A percentile compares a stretch with the other conserved stretches of the same genome.
Evolutionary conservation across 495 filamentous ascomycete genomes (phyloP).

Genomic region (Penicillium pancosmium): DNA sequence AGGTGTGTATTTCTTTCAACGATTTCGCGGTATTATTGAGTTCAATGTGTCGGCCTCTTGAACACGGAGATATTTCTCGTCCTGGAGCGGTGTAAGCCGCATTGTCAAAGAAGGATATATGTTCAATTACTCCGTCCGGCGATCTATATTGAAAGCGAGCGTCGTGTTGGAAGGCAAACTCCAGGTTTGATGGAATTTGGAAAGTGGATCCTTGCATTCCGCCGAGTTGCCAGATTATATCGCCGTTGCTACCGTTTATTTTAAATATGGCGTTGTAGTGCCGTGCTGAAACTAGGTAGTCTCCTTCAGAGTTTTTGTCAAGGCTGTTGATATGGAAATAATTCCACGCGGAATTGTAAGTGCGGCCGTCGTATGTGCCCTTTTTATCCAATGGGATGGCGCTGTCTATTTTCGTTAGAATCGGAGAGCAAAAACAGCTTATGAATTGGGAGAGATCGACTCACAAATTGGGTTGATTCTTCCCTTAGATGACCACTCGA

Average conservation of each 20-base stretch:
- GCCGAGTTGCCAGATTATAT: conserved; percentile 53
- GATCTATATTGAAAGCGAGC: conserved; percentile 43
- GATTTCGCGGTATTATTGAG: conserved; percentile 43
- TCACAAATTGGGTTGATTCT: conserved; percentile 37
- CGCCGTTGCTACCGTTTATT: conserved; percentile 52
- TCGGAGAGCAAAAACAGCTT: not conserved
- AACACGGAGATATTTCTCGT: conserved; percentile 22
- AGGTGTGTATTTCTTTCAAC: conserved; percentile 34
- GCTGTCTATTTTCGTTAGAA: conserved; percentile 41
- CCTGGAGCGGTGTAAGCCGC: conserved; percentile 16
- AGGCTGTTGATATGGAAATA: conserved; percentile 59
- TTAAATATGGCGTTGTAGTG: conserved; percentile 41
- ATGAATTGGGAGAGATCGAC: conserved; percentile 1
- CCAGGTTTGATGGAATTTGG: conserved; percentile 24
- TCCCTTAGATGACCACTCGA: conserved; percentile 39
- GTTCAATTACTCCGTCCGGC: conserved; percentile 36
- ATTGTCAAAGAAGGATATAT: conserved; percentile 52
- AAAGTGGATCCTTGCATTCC: conserved; percentile 30
- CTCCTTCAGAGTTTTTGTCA: conserved; percentile 49
- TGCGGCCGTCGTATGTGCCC: conserved; percentile 33
- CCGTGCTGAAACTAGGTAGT: conserved; percentile 55
- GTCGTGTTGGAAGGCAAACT: conserved; percentile 55
- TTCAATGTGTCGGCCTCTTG: conserved; percentile 48
- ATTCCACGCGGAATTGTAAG: conserved; percentile 37
- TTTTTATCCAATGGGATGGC: conserved; percentile 44